Base-by-base conservation (phyloP, 208 protist species). In the Eutreptiella sp. region DNA sequence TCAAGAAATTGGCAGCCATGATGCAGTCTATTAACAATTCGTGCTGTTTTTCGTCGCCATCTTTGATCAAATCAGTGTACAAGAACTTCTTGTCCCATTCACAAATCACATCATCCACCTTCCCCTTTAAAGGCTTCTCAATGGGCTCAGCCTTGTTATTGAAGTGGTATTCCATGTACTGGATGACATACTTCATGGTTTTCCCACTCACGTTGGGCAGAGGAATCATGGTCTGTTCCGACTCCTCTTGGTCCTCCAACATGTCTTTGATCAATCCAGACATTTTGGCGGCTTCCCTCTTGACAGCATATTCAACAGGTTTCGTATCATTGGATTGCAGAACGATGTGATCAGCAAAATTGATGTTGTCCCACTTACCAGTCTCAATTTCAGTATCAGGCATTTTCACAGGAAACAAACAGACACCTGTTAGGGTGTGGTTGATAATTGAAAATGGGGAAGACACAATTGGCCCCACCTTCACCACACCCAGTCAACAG, bases 1-100 rank as follows among this genome's bases (percentile, higher is more conserved):
- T 90, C n/a, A 95, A 63, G 57, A 92, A 95, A 68, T 95, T 93
- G 2, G 89, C 89, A 1, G 87, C 89, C 79, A 91, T 87, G 68
- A 95, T 88, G 29, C 93, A 78, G 47, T 92, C 85, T 58, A 95
- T 90, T 5, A 95, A 75, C 24, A 81, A 76, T 63, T 87, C 81
- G 67, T 93, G 83, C 46, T 91, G 76, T 43, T 70, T 75, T 64
- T 87, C 80, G 53, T 86, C 74, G 60, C 74, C 58, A 50, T 84
- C 72, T 47, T 87, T 83, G n/a, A 89, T 68, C 4, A 90, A 76
- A 38, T 88, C 53, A 38, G 72, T 78, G 67, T 80, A 87, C 42
- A 90, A 72, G 45, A 86, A 89, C 26, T 85, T 76, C 45, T 81
- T 72, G 32, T 95, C 89, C 77, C 84, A 93, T 38, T 85, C 68